A percentile compares a stretch with the other conserved stretches of the same genome.
These are phyloP conservation scores for Serendipita indica DNA, from an alignment of 768 basidiomycete genomes.

Conservation along the genomic window DNA sequence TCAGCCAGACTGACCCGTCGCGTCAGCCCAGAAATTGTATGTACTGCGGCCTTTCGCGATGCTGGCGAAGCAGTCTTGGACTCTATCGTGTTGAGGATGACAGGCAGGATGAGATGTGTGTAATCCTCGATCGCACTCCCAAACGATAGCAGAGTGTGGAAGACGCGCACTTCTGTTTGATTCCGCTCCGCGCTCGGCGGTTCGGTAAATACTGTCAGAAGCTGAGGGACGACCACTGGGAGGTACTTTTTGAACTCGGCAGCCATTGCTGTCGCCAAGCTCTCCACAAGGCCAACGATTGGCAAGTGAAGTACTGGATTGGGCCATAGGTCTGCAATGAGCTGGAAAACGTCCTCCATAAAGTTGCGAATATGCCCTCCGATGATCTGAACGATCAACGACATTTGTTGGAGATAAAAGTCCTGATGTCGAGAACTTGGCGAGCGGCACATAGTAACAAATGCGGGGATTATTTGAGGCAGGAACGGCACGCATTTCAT, in stretches of 20 bases:
- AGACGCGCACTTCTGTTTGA: constrained; percentile 22
- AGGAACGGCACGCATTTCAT: constrained; percentile 34
- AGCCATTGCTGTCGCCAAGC: constrained; percentile 46
- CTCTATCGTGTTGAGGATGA: constrained; percentile 31
- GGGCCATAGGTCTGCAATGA: constrained; percentile 35
- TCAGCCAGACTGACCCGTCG: constrained; percentile 34
- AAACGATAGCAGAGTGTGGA: constrained; percentile 33
- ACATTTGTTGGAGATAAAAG: constrained; percentile 32
- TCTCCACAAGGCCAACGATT: constrained; percentile 32
- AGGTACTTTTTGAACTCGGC: constrained; percentile 78
- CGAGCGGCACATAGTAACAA: constrained; percentile 30
- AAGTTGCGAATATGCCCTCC: constrained; percentile 35
- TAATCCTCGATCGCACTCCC: constrained; percentile 36
- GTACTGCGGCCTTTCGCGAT: constrained; percentile 28
- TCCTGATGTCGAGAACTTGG: constrained; percentile 27
- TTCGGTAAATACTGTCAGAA: constrained; percentile 36
- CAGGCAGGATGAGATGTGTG: constrained; percentile 33
- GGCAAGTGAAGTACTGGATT: constrained; percentile 27
- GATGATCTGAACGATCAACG: constrained; percentile 32
- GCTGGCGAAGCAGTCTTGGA: constrained; percentile 23
- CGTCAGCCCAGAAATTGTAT: constrained; percentile 29
- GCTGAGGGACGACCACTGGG: constrained; percentile 65
- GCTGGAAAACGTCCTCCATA: constrained; percentile 28
- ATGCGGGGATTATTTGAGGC: constrained; percentile 31
- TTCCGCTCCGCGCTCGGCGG: constrained; percentile 21